Evolutionary conservation across 2,329 filamentous ascomycete genomes (phyloP).

Genomic region (Trichoderma atroviride): DNA sequence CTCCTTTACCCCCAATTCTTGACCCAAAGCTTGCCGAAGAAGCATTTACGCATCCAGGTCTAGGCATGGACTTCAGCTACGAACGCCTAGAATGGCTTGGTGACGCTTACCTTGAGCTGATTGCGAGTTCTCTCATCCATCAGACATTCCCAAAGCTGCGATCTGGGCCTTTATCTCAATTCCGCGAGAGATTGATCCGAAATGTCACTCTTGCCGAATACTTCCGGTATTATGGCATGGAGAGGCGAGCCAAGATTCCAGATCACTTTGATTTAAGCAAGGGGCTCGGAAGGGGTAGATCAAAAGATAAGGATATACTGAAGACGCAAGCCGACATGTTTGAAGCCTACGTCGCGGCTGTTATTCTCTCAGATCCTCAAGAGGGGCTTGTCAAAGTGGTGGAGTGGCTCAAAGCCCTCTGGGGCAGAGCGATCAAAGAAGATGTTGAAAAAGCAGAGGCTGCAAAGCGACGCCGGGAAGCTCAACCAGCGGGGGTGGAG

Average conservation of each 20-base stretch:
- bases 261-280: constrained; percentile 42
- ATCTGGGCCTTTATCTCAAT: constrained; percentile 70
- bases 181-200: constrained; percentile 78
- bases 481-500: constrained; percentile 11
- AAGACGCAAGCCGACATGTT: constrained; percentile 88
- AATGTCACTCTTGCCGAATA: constrained; percentile 77
- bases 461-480: constrained; percentile 4
- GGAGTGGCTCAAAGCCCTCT: constrained; percentile 74
- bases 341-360: constrained; percentile 83
- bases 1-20: constrained; percentile 63
- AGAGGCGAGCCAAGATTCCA: constrained; percentile 63
- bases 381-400: constrained; percentile 64
- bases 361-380: constrained; percentile 67
- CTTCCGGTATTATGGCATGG: constrained; percentile 70
- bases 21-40: constrained; percentile 62
- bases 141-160: constrained; percentile 67
- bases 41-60: constrained; percentile 68
- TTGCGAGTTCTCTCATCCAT: constrained; percentile 75
- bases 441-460: constrained; percentile 48
- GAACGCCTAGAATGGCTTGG: constrained; percentile 88
- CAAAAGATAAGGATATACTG: constrained; percentile 55
- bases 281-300: constrained; percentile 33
- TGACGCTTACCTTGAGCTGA: constrained; percentile 80
- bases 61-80: constrained; percentile 54
- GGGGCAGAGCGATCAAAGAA: constrained; percentile 65